Conservation (phyloP, 129 eudicot species). For the Solidago caesia region DNA sequence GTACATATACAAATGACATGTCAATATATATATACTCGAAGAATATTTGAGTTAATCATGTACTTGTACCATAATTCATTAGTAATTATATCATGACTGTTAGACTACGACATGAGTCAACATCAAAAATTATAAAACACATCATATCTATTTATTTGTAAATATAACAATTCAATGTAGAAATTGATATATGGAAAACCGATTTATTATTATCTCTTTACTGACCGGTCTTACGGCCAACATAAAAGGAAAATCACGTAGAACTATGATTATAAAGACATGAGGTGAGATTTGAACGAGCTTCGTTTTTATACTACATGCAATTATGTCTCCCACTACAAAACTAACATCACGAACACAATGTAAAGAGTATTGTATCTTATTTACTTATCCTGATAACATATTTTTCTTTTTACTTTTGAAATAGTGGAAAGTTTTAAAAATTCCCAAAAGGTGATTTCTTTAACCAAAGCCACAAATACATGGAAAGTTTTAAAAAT, state of each 20-base stretch:
- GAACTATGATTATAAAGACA: too few relatives aligned
- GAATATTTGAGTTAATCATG: background rate
- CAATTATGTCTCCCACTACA: too few relatives aligned
- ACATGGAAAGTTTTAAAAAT: background rate
- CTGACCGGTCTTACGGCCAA: background rate
- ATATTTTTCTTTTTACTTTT: too few relatives aligned
- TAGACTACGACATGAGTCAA: conserved; percentile 5
- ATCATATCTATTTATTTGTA: background rate
- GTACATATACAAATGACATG: conserved; percentile 7
- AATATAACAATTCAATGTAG: background rate
- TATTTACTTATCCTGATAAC: too few relatives aligned
- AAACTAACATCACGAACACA: too few relatives aligned
- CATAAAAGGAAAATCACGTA: too few relatives aligned
- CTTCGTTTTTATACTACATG: too few relatives aligned
- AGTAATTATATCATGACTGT: background rate
- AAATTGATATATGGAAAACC: background rate
- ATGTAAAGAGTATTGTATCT: too few relatives aligned
- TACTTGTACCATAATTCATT: background rate
- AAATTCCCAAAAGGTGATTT: background rate
- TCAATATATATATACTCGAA: background rate
- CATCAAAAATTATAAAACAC: background rate
- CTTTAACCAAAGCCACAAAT: background rate
- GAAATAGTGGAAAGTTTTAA: background rate
- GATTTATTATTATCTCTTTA: background rate
- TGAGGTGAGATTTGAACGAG: too few relatives aligned